Evolutionary conservation across 1,284 basidiomycete species (phyloP).

Genomic region (Malassezia slooffiae): DNA sequence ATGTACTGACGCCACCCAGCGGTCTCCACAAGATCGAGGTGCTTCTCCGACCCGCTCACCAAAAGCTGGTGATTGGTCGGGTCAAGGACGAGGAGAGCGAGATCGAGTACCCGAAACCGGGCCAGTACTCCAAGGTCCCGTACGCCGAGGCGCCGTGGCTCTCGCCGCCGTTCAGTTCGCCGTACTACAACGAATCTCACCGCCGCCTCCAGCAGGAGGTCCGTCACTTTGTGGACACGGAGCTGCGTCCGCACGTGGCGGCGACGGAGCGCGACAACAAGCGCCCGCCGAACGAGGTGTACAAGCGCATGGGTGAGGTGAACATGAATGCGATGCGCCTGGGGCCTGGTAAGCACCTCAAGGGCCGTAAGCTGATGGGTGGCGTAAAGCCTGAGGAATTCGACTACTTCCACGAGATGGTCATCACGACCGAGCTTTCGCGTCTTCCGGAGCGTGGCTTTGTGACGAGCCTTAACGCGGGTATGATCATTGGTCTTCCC

Average conservation of each 20-base stretch:
- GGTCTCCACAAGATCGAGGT: constrained; percentile 43
- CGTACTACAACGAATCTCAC: constrained; percentile 49
- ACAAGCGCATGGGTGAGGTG: constrained; percentile 44
- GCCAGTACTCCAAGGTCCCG: constrained; percentile 42
- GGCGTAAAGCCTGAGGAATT: constrained; percentile 80
- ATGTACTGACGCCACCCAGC: constrained; percentile 8
- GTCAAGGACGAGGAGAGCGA: constrained; percentile 39
- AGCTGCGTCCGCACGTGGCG: constrained; percentile 25
- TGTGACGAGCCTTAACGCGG: constrained; percentile 47
- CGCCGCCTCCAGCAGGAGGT: constrained; percentile 45
- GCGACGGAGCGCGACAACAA: constrained; percentile 41
- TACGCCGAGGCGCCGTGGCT: constrained; percentile 44
- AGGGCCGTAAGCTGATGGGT: constrained; percentile 67
- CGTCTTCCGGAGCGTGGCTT: constrained; percentile 61
- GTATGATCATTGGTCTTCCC: constrained; percentile 48
- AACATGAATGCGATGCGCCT: constrained; percentile 74
- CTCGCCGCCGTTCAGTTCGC: constrained; percentile 32
- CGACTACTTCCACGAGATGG: constrained; percentile 72
- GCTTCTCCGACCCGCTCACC: constrained; percentile 33
- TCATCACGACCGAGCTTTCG: constrained; percentile 69
- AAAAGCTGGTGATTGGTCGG: constrained; percentile 37
- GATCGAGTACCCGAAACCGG: constrained; percentile 22
- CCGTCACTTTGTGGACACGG: constrained; percentile 38
- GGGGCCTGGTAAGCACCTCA: constrained; percentile 65
- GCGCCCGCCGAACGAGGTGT: constrained; percentile 41